A percentile compares a stretch with the other conserved stretches of the same genome.
phyloP scores from a whole-genome alignment of 176 grass and related monocot species.

The Calamus simplicifolius region DNA sequence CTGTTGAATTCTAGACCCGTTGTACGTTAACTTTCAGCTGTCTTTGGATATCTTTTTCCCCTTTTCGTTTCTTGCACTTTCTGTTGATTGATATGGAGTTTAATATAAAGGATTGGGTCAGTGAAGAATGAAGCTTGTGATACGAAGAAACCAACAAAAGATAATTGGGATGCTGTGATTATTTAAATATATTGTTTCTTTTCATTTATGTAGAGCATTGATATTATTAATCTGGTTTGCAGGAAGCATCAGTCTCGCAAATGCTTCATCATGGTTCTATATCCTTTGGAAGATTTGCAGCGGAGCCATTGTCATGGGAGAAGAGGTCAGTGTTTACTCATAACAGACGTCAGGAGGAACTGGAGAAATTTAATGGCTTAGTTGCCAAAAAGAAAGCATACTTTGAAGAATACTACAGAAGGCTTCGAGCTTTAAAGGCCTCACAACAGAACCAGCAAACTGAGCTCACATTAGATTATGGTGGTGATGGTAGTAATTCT shows the following conservation, averaged over 20 bases:
- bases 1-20: too few species aligned
- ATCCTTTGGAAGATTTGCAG: constrained; percentile 88
- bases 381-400: constrained; percentile 98
- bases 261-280: constrained; percentile 88
- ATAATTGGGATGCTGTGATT: too few species aligned
- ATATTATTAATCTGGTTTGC: constrained; percentile 7
- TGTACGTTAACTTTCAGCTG: too few species aligned
- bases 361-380: constrained; percentile 94
- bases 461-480: constrained; percentile 82
- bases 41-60: too few species aligned
- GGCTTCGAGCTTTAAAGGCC: constrained; percentile 75
- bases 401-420: constrained; percentile 96
- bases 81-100: too few species aligned
- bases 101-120: too few species aligned
- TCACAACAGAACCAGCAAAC: constrained; percentile 75
- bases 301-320: constrained; percentile 92
- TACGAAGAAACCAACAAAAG: too few species aligned
- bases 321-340: constrained; percentile 96
- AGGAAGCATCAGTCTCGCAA: constrained; percentile 73
- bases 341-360: constrained; percentile 81
- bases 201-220: too few species aligned
- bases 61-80: too few species aligned
- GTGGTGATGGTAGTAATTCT: constrained; percentile 78
- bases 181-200: too few species aligned
- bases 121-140: too few species aligned